Base-by-base conservation (phyloP, 2,329 filamentous ascomycete species). In the Colletotrichum aenigma region DNA sequence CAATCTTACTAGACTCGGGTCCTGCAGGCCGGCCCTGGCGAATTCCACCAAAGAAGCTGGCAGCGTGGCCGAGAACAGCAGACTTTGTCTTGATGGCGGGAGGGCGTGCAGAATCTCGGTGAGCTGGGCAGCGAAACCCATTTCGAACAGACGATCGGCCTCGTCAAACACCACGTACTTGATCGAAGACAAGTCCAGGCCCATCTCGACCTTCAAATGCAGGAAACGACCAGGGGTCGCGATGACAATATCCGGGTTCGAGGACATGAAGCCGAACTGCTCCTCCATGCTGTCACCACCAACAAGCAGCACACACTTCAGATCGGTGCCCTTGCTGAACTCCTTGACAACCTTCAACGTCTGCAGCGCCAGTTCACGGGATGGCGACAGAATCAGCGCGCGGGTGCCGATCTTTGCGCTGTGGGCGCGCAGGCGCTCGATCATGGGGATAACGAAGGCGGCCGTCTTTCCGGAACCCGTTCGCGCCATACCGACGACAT, bases 381-480 rank as follows among this genome's bases (percentile, higher is more conserved):
- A 98, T 0, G 97, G 97, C 16, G 96, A 98, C 83, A 99, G 86
- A 77, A 99, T 94, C 75, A 99, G 88, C 15, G 94, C 97, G 81
- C 97, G 91, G 60, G 95, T 93, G 68, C 97, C 97, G 78, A 98
- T 93, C 81, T 94, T 94, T 34, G 93, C 93, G 82, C 94, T 98
- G 84, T 99, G 97, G 28, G 92, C 91, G 84, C 96, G 97, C 76
- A 99, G 88, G 78, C 94, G 94, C 87, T 99, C 95, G 76, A 99
- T 96, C 96, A 99, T 98, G 58, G 97, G 97, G 78, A 99, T 97
- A 30, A 98, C 96, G 84, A 99, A 99, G 26, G 97, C 97, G 2
- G 96, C 97, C 2, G 97, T 99, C 88, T 99, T 99, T 87, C 97
- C 97, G 24, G 96, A 98, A 83, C 97, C 97, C n/a, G 97, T 99